Base-by-base conservation (phyloP, 257 asterid species). In the Leonotis leonurus region DNA sequence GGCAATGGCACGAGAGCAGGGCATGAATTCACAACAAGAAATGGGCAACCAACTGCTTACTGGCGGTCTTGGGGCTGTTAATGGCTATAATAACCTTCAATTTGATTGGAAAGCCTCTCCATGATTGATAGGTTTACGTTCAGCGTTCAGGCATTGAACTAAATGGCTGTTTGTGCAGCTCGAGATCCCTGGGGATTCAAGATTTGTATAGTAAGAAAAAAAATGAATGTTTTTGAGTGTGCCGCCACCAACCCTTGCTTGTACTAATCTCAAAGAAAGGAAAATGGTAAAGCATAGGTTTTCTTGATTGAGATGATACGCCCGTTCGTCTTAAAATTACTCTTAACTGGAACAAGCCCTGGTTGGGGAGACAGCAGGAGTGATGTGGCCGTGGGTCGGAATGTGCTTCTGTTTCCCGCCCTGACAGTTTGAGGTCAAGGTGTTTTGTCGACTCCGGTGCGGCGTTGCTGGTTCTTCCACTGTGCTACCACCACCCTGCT, bases 41-140 rank as follows among this genome's bases (percentile, higher is more conserved):
- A 45, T 86, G 74, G 79, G 94, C 56, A 89, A 82, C 80, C 96
- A 88, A 65, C 72, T 81, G 70, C 83, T 89, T 32, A 70, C 74
- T 30, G 88, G 96, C 56, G 91, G 96, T 57, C 82, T 90, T 27
- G 95, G 95, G 66, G 86, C 95, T n/a, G 89, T 77, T 39, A 83
- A 86, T 45, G 94, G 96, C 44, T 92, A 72, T 32, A 89, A 83
- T 69, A 82, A 83, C 77, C 93, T 86, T 76, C 99, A 85, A 54
- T 92, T 86, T 54, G 96, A 92, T 67, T 92, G 96, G 95, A 85
- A 92, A 68, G 13, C 82, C 13, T 92, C 99, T 62, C 91, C 94
- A 1, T 86, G 74, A 81, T 13, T 41, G 59, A 53, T 12, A 2
- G 33, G 25, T 29, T 29, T 14, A 36, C 40, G 14, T 37, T n/a